Evolutionary conservation across 345 rosid species (phyloP), one percentile per base, ranked within the genome.

Genomic region (rapeseed (Brassica napus)): DNA sequence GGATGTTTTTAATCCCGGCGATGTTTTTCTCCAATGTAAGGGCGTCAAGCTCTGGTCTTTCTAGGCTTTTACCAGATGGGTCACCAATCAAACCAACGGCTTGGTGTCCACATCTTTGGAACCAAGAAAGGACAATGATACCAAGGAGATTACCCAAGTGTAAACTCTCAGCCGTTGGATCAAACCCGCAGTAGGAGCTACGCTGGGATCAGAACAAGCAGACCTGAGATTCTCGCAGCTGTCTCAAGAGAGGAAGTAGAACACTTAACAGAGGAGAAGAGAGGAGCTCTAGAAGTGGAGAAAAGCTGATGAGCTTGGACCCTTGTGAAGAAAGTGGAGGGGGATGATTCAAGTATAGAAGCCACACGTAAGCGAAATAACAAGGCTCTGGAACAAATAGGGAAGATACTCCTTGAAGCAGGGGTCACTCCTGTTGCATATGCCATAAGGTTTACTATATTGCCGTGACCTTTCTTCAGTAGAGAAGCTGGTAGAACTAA

Each of bases 91-190:
- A 82, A 68, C 96, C 97, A 49, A 92, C 91, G n/a, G 88, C 89
- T 75, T 85, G 80, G 61, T 95, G 99, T 71, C 99, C 99, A 73
- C 93, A 90, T 67, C 92, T 86, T 71, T 87, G 91, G 77, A 95
- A 95, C 98, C 99, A 92, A 55, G 98, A 95, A 57, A 95, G 96
- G 3, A 92, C 98, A 75, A 94, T 90, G 79, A 94, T 86, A 37
- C 94, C 98, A 15, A 94, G 84, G 32, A 94, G 97, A 60, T 94
- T 94, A 58, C 98, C 98, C 79, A 92, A 83, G n/a, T n/a, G n/a
- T n/a, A n/a, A n/a, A n/a, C n/a, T n/a, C n/a, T n/a, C n/a, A n/a
- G n/a, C n/a, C n/a, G n/a, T n/a, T n/a, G n/a, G n/a, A n/a, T n/a
- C n/a, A n/a, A n/a, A n/a, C n/a, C n/a, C n/a, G n/a, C n/a, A n/a